Conservation (phyloP, 2,329 filamentous ascomycete genomes). For the Colletotrichum gigasporum region DNA sequence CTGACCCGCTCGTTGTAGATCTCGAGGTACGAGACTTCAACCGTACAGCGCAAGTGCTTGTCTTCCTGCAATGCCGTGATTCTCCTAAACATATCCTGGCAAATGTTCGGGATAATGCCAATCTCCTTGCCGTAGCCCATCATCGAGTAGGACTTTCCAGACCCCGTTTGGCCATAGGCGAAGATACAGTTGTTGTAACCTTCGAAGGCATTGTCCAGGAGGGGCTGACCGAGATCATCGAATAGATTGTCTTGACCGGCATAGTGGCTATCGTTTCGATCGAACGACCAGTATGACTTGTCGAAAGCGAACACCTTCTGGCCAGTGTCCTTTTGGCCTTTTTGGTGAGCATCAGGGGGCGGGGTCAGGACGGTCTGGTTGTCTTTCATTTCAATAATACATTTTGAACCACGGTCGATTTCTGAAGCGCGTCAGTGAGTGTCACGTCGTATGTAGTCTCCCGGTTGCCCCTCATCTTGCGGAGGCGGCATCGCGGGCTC, state of each 20-base stretch:
- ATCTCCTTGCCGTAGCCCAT: constrained; percentile 98
- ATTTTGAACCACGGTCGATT: constrained; percentile 91
- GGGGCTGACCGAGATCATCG: constrained; percentile 84
- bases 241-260: constrained; percentile 92
- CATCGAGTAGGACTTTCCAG: constrained; percentile 99
- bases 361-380: constrained; percentile 87
- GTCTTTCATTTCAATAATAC: constrained; percentile 96
- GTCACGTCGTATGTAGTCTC: no score
- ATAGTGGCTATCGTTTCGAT: constrained; percentile 81
- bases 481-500: background rate
- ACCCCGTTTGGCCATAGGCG: constrained; percentile 97
- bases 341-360: constrained; percentile 69
- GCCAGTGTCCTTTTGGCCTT: constrained; percentile 75
- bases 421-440: constrained; percentile 61
- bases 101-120: constrained; percentile 96
- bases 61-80: constrained; percentile 78
- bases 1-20: constrained; percentile 99
- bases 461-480: background rate
- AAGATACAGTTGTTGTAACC: constrained; percentile 99
- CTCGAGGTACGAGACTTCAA: constrained; percentile 98
- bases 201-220: constrained; percentile 97
- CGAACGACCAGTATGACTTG: constrained; percentile 97
- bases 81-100: constrained; percentile 94
- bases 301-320: constrained; percentile 95
- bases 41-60: constrained; percentile 84